Evolutionary conservation across 306 rosid species (phyloP), one percentile per base, ranked within the genome.

Genomic region (Pachyrhizus erosus): DNA sequence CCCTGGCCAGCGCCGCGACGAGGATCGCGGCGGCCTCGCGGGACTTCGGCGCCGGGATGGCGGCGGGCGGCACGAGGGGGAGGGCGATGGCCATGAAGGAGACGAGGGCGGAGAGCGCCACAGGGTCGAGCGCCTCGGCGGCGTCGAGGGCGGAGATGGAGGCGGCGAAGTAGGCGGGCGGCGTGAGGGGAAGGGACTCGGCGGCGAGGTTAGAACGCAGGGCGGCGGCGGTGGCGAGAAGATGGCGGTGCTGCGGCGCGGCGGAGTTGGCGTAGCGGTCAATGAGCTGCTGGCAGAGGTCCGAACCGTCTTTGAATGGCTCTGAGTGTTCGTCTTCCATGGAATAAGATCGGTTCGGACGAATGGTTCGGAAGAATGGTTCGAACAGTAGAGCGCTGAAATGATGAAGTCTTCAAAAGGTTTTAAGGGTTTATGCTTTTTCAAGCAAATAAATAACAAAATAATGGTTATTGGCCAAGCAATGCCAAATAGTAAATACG

Each of bases 201-300:
- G 91, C 60, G 14, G 84, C 2, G 20, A 93, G 93, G 58, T 91
- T 90, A 23, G 94, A 87, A 31, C 92, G 94, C 84, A 96, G 88
- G 48, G 94, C 93, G 14, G 88, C 91, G 27, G 96, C 97, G 17
- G 97, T 91, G 46, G 97, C 94, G 9, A 93, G 84, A 43, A 93
- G 96, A 83, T 96, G 98, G 73, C 94, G 96, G 76, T 96, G 98
- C 73, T 96, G 99, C 1, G 94, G 89, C 0, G 99, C 97, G 17
- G 89, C 45, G 57, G 97, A 93, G 86, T 92, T 93, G 84, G 92
- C 82, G 73, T 96, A 96, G 70, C 98, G 97, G 87, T 83, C 94
- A 91, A 93, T 89, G 88, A 96, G 97, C 87, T 93, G 97, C 62
- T 87, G 91, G 84, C 92, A 92, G 26, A 93, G 85, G 87, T 93